These are phyloP conservation scores for Cladosporium sp. DNA, from an alignment of 2,329 filamentous ascomycete species.

Conservation along the genomic window DNA sequence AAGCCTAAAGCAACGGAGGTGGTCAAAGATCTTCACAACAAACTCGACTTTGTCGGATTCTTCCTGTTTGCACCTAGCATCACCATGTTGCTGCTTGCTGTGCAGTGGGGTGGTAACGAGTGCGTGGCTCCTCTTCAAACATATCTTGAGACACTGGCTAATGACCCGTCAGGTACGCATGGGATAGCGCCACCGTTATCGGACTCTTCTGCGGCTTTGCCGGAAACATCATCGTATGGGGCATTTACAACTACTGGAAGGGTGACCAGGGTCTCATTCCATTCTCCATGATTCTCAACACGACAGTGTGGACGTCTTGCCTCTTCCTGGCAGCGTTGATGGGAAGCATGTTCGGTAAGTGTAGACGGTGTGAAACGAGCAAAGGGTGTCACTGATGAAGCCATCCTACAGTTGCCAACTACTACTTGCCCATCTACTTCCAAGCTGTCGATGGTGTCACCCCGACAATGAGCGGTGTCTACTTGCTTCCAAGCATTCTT, in stretches of 20 bases:
- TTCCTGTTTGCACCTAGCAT: slow-evolving; percentile 32
- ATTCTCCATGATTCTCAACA: slow-evolving; percentile 29
- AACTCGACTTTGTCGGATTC: slow-evolving; percentile 37
- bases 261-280: slow-evolving; percentile 39
- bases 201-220: slow-evolving; percentile 33
- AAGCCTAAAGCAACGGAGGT: slow-evolving; percentile 20
- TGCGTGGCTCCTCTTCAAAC: slow-evolving; percentile 12
- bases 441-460: slow-evolving; percentile 36
- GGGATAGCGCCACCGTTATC: slow-evolving; percentile 33
- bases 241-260: slow-evolving; percentile 33
- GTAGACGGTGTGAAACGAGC: slow-evolving; percentile 15
- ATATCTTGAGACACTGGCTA: background rate
- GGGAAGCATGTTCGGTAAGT: slow-evolving; percentile 28
- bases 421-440: slow-evolving; percentile 40
- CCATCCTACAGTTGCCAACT: slow-evolving; percentile 20
- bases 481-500: slow-evolving; percentile 35
- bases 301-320: slow-evolving; percentile 34
- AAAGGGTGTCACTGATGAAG: slow-evolving; percentile 28
- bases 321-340: slow-evolving; percentile 31
- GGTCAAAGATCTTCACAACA: slow-evolving; percentile 25
- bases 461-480: slow-evolving; percentile 37
- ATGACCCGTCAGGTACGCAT: slow-evolving; percentile 19
- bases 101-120: slow-evolving; percentile 35
- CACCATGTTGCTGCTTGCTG: slow-evolving; percentile 35
- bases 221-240: slow-evolving; percentile 29